Base-by-base conservation (phyloP, 2,329 filamentous ascomycete genomes). In the Aspergillus clavatus region DNA sequence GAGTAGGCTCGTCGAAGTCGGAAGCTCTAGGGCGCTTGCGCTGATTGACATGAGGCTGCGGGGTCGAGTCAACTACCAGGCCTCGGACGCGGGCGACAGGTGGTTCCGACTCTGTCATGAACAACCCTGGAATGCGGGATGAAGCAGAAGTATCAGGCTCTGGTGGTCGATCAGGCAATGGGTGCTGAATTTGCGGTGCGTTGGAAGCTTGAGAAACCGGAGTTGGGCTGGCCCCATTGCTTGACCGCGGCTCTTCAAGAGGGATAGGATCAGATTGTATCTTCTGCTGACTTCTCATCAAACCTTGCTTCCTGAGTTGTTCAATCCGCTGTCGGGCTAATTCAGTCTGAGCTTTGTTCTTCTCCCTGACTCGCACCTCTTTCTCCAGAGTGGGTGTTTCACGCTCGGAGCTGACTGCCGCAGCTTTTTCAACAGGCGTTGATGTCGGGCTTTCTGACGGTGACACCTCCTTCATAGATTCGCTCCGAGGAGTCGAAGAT, bases 311-410 rank as follows among this genome's bases (percentile, higher is more conserved):
- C 54, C 82, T 81, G 18, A 93, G 70, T 18, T 84, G 84, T 48
- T 89, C 87, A 60, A 95, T 83, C 54, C 88, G 89, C 60, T 88
- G 80, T 52, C 87, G 82, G 38, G 90, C 75, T 24, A 89, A 70
- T 47, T 87, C 87, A 48, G 87, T 95, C 53, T 89, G 79, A 14
- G 80, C 80, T 59, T 84, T 80, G 24, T 72, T 71, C 53, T 72
- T 79, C 57, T 69, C 66, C 33, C 70, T 71, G 4, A 63, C 60
- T 38, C 58, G 53, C 1, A 48, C 45, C 26, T 55, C 56, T 28
- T 58, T 64, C 27, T 58, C 53, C 39, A 60, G 61, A 28, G 46
- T 23, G 35, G 51, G 44, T 8, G 38, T 14, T 22, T 56, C 49
- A 31, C 36, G n/a, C 4, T 40, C 43, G n/a, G 46, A 22, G 28